Evolutionary conservation across 306 rosid genomes (phyloP).

Genomic region (Vigna radiata): DNA sequence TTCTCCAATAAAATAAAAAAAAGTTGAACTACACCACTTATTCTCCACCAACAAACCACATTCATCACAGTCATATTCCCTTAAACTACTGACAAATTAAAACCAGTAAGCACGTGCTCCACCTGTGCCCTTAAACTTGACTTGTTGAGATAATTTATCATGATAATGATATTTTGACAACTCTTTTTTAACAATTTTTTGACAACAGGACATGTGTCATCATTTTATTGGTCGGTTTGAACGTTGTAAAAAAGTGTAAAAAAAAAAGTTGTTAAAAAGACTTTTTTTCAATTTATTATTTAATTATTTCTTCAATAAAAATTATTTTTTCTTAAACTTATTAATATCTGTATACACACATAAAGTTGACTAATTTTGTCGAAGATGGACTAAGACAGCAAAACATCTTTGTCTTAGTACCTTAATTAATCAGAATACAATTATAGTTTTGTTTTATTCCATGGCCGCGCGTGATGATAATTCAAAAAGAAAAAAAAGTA

Average conservation of each 20-base stretch:
- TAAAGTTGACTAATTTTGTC: neutral
- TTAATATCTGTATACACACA: no score
- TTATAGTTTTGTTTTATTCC: neutral
- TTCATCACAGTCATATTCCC: neutral
- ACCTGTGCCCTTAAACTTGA: neutral
- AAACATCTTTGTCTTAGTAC: neutral
- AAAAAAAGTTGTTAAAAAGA: no score
- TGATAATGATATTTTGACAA: no score
- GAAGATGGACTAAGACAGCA: neutral
- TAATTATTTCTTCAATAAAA: no score
- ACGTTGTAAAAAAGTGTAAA: no score
- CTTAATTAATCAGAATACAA: neutral
- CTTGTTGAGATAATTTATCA: no score
- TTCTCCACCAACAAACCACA: conserved; percentile 3
- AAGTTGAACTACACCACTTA: neutral
- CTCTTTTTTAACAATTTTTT: no score
- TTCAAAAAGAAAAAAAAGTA: neutral
- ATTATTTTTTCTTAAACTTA: no score
- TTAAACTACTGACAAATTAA: neutral
- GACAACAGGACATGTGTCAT: no score
- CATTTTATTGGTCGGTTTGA: no score
- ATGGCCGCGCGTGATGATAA: conserved; percentile 14
- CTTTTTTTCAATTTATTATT: no score
- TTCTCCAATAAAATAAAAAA: conserved; percentile 30
- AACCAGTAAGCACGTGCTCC: conserved; percentile 8